phyloP scores from a whole-genome alignment of 805 yeast species.

The Kuraishia hungarica region DNA sequence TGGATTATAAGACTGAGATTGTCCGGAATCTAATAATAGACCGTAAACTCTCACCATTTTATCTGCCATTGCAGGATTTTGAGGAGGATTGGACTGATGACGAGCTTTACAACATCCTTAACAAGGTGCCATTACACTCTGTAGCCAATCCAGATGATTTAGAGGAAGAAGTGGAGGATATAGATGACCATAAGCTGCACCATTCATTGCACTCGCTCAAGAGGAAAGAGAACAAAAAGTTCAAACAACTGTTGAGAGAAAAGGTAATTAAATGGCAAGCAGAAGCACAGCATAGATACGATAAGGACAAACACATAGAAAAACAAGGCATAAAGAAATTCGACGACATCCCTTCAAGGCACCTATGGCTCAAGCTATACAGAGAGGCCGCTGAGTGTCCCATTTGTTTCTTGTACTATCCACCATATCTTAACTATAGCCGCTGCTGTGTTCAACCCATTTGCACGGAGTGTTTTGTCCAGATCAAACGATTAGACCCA shows the following conservation, averaged over 20 bases:
- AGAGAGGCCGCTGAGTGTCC: constrained; percentile 79
- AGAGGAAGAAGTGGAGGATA: constrained; percentile 50
- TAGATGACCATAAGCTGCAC: constrained; percentile 50
- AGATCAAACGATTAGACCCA: constrained; percentile 84
- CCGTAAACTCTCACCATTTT: constrained; percentile 82
- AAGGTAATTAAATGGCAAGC: constrained; percentile 28
- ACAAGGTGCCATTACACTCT: constrained; percentile 49
- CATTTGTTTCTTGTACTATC: constrained; percentile 84
- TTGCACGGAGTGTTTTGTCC: constrained; percentile 95
- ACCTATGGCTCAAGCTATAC: constrained; percentile 53
- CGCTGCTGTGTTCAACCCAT: constrained; percentile 91
- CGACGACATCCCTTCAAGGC: constrained; percentile 28
- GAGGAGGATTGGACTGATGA: constrained; percentile 64
- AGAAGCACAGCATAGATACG: constrained; percentile 23
- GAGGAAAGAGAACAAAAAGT: constrained; percentile 40
- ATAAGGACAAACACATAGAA: constrained; percentile 19
- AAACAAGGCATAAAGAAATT: constrained; percentile 17
- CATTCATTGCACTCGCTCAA: constrained; percentile 35
- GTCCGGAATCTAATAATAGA: constrained; percentile 66
- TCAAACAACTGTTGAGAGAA: constrained; percentile 29
- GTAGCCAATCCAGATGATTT: constrained; percentile 35
- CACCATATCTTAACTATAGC: constrained; percentile 66
- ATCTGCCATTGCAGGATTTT: constrained; percentile 78
- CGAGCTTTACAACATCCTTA: constrained; percentile 47
- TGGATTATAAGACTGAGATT: constrained; percentile 64